Evolutionary conservation across 179 eudicot species (phyloP).

Genomic region (Corrigiola litoralis): DNA sequence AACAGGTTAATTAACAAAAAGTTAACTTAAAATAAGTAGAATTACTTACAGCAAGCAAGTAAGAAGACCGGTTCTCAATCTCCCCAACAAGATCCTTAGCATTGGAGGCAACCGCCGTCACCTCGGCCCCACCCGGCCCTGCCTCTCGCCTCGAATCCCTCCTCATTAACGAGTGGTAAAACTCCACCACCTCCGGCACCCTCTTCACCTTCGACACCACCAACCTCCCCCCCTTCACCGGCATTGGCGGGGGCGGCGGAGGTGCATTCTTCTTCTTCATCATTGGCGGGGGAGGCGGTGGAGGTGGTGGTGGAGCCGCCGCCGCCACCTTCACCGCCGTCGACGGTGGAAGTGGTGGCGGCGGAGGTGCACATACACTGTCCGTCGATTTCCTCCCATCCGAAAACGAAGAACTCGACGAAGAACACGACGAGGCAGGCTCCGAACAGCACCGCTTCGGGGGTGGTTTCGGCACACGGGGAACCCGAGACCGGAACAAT

Average conservation of each 20-base stretch:
- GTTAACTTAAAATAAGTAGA: background rate
- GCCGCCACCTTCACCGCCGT: too few relatives aligned
- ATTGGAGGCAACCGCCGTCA: conserved; percentile 36
- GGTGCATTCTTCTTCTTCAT: conserved; percentile 4
- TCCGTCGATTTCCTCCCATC: conserved; percentile 30
- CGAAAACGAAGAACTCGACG: conserved; percentile 26
- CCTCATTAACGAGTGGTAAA: conserved; percentile 89
- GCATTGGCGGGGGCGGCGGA: conserved; percentile 60
- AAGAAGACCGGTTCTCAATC: conserved; percentile 86
- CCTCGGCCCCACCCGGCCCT: conserved; percentile 41
- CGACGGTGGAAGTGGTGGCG: conserved; percentile 23
- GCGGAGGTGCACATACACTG: conserved; percentile 18
- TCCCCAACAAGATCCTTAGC: conserved; percentile 90
- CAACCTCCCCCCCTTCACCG: conserved; percentile 34
- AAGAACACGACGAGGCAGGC: conserved; percentile 13
- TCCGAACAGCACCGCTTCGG: conserved; percentile 47
- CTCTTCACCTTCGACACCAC: conserved; percentile 64
- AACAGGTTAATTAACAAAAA: background rate
- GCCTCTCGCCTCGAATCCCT: conserved; percentile 73
- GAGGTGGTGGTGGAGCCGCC: conserved; percentile 7
- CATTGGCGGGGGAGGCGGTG: conserved; percentile 7
- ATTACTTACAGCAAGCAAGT: conserved; percentile 75
- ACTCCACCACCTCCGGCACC: conserved; percentile 94
- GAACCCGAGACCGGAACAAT: conserved; percentile 46
- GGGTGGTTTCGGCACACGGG: conserved; percentile 90